Conservation (phyloP, 495 filamentous ascomycete genomes). For the Aspergillus biplanus region DNA sequence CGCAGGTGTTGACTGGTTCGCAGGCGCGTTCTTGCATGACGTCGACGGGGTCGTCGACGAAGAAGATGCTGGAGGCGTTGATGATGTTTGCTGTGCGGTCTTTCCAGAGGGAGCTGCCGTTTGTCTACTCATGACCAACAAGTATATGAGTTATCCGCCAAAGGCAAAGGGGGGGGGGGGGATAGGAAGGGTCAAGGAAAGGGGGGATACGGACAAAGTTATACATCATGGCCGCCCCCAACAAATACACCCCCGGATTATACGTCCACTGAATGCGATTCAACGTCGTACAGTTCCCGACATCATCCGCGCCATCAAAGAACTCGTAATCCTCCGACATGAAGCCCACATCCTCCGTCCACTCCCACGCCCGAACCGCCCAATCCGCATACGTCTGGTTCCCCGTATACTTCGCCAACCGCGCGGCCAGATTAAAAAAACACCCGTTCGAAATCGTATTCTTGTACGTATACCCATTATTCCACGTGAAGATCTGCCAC, state of each 20-base stretch:
- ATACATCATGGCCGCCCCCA: constrained; percentile 45
- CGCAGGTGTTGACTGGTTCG: constrained; percentile 61
- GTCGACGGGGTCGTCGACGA: constrained; percentile 44
- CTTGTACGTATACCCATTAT: constrained; percentile 81
- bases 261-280: constrained; percentile 47
- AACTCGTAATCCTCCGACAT: constrained; percentile 64
- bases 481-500: constrained; percentile 85
- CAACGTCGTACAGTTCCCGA: constrained; percentile 41
- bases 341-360: constrained; percentile 65
- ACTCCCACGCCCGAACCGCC: constrained; percentile 77
- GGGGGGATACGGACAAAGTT: constrained; percentile 34
- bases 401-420: constrained; percentile 74
- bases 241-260: constrained; percentile 40
- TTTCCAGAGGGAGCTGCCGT: constrained; percentile 56
- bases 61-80: constrained; percentile 57
- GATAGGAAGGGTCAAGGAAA: neutral
- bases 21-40: constrained; percentile 72
- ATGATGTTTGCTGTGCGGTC: constrained; percentile 62
- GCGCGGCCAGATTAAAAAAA: constrained; percentile 79
- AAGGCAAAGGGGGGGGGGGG: neutral
- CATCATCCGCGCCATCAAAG: constrained; percentile 65
- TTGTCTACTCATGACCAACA: constrained; percentile 24
- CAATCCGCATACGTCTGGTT: constrained; percentile 79
- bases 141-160: neutral
- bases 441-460: constrained; percentile 80